Evolutionary conservation across 1,284 basidiomycete genomes (phyloP).

Genomic region (Melampsora larici-populina): DNA sequence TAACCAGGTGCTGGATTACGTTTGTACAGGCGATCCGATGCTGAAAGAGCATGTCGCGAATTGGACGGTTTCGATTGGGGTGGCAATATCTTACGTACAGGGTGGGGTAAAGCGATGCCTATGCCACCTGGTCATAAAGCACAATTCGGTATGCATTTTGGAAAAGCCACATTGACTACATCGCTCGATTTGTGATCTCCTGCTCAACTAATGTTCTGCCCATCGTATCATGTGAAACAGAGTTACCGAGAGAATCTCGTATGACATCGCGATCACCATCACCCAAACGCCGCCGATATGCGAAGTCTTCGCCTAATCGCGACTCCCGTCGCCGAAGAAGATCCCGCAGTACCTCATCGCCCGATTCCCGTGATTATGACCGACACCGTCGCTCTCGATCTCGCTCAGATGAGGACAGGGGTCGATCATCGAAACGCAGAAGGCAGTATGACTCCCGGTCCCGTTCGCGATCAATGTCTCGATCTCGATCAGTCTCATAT

Average conservation of each 20-base stretch:
- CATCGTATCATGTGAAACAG: constrained; percentile 3
- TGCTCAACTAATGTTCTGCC: background rate
- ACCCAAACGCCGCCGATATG: constrained; percentile 54
- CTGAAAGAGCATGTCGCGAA: constrained; percentile 78
- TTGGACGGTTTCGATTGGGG: constrained; percentile 90
- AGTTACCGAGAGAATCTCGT: constrained; percentile 47
- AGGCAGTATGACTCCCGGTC: constrained; percentile 41
- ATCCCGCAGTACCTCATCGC: constrained; percentile 51
- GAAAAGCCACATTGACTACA: background rate
- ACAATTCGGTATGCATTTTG: constrained; percentile 68
- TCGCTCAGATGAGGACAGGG: constrained; percentile 47
- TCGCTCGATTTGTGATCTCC: background rate
- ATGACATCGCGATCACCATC: constrained; percentile 43
- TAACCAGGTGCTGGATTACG: background rate
- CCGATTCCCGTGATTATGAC: constrained; percentile 43
- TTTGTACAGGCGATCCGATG: constrained; percentile 64
- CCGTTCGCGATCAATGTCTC: constrained; percentile 47
- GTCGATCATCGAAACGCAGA: constrained; percentile 59
- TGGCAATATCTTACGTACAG: constrained; percentile 74
- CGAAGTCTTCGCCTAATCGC: constrained; percentile 46
- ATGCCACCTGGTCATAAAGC: constrained; percentile 65
- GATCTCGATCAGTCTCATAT: constrained; percentile 37
- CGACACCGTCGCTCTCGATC: constrained; percentile 47
- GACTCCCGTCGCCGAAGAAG: constrained; percentile 43
- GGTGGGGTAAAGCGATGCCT: constrained; percentile 93